Conservation (phyloP, 2,329 filamentous ascomycete species). For the Aspergillus melleus region DNA sequence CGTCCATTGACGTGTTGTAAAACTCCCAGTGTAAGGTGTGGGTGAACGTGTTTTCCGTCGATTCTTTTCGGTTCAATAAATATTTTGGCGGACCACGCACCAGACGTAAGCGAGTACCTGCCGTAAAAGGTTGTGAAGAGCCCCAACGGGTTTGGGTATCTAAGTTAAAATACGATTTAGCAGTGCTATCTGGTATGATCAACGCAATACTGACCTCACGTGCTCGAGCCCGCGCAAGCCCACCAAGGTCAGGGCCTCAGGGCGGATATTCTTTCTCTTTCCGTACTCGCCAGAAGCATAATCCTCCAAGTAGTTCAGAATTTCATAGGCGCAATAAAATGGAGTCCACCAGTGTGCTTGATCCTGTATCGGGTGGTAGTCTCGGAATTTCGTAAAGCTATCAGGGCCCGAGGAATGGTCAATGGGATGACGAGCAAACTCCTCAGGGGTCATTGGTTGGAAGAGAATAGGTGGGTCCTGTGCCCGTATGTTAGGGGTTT, state of each 20-base stretch:
- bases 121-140: background rate
- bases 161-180: background rate
- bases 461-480: background rate
- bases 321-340: too few relatives aligned
- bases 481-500: background rate
- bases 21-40: background rate
- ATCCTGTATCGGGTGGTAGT: background rate
- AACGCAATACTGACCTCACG: background rate
- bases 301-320: background rate
- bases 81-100: background rate
- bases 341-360: too few relatives aligned
- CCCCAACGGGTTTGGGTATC: background rate
- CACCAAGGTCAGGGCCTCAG: background rate
- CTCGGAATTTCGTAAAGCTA: background rate
- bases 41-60: background rate
- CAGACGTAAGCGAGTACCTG: background rate
- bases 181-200: background rate
- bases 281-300: background rate
- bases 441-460: background rate
- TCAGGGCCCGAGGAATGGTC: background rate
- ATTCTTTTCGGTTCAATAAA: background rate
- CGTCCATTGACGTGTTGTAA: background rate
- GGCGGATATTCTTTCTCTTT: background rate
- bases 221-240: background rate
- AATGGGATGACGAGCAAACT: background rate